A percentile compares a stretch with the other conserved stretches of the same genome.
Conservation (phyloP, 495 filamentous ascomycete species). For the Tuber melanosporum region DNA sequence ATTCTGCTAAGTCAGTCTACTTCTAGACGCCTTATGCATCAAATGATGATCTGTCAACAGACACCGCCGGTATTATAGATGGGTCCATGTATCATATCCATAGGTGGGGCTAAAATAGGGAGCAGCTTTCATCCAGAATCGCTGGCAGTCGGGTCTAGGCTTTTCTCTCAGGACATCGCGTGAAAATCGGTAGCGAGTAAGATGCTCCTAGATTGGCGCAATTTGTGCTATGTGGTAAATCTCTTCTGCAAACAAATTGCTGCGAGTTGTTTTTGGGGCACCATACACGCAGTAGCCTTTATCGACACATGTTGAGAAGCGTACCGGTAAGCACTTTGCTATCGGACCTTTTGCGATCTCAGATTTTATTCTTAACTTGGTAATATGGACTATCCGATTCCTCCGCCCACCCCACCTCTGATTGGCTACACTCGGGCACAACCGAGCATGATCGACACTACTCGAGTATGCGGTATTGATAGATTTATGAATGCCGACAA, state of each 20-base stretch:
- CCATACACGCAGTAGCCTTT: not conserved
- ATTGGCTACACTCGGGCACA: not conserved
- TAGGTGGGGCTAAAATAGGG: not conserved
- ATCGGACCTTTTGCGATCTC: not conserved
- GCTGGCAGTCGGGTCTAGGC: not conserved
- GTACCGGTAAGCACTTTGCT: not conserved
- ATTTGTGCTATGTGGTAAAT: not conserved
- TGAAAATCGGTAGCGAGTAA: constrained; percentile 1
- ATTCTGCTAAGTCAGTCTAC: not conserved
- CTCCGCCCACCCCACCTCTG: not conserved
- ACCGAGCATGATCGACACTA: not conserved
- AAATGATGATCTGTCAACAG: constrained; percentile 1
- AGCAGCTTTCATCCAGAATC: not conserved
- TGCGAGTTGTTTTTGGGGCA: not conserved
- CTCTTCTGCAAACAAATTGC: not conserved
- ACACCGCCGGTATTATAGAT: not conserved
- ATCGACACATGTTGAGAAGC: not conserved
- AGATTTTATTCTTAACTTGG: not conserved
- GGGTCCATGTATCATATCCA: not conserved
- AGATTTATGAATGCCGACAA: not conserved
- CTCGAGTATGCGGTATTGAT: too few relatives aligned
- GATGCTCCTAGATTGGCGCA: constrained; percentile 1
- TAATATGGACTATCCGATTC: not conserved
- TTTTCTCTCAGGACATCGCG: not conserved
- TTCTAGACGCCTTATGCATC: not conserved